Evolutionary conservation across 2,329 filamentous ascomycete genomes (phyloP).

Genomic region (Fusarium sp.): DNA sequence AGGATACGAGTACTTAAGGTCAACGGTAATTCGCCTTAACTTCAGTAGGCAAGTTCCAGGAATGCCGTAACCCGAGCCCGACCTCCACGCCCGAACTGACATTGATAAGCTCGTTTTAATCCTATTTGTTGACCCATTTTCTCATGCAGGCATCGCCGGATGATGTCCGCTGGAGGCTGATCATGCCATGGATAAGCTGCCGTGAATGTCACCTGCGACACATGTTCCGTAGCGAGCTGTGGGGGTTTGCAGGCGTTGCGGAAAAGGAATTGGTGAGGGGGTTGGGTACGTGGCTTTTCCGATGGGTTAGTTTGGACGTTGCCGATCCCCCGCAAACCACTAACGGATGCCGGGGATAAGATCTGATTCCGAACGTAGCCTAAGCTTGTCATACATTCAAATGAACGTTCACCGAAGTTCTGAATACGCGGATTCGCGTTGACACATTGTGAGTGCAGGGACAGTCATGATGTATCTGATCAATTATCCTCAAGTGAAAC

Average conservation of each 20-base stretch:
- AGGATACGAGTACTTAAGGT: conserved; percentile 35
- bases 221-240: neutral
- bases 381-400: neutral
- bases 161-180: neutral
- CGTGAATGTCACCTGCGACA: neutral
- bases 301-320: neutral
- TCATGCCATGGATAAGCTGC: neutral
- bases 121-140: neutral
- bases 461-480: neutral
- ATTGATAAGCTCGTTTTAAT: neutral
- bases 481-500: rapidly evolving
- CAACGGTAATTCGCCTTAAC: neutral
- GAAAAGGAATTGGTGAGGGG: conserved; percentile 8
- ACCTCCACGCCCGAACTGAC: neutral
- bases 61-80: neutral
- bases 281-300: conserved; percentile 12
- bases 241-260: neutral
- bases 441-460: rapidly evolving
- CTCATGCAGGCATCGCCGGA: neutral
- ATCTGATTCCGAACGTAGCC: neutral
- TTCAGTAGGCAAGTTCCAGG: neutral
- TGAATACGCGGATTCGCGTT: neutral
- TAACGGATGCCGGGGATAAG: neutral
- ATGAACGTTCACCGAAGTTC: neutral
- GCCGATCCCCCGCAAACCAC: conserved; percentile 24